phyloP scores from a whole-genome alignment of 306 rosid species.

The Myrica gale region DNA sequence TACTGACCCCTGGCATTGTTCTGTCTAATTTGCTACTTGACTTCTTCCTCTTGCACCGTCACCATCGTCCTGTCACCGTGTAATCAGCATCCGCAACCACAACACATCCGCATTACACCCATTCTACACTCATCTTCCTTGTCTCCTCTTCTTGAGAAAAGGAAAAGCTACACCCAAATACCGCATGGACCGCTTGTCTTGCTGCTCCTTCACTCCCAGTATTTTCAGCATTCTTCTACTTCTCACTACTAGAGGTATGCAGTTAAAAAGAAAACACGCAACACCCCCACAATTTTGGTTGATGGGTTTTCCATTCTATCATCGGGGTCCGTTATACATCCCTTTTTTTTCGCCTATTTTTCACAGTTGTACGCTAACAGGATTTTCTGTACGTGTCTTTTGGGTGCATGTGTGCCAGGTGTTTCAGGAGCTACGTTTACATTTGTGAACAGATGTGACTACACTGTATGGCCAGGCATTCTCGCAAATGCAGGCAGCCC shows the following conservation, averaged over 20 bases:
- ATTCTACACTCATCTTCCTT: neutral
- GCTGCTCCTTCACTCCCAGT: slow-evolving; percentile 20
- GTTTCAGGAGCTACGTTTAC: slow-evolving; percentile 63
- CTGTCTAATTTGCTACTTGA: neutral
- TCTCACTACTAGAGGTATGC: slow-evolving; percentile 40
- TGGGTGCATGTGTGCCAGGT: slow-evolving; percentile 31
- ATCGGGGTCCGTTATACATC: slow-evolving; percentile 7
- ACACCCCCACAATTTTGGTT: too few relatives aligned
- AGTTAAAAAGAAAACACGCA: neutral
- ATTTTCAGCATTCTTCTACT: slow-evolving; percentile 29
- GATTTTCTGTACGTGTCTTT: neutral
- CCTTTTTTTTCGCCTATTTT: neutral
- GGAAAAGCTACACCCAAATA: neutral
- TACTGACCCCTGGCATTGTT: neutral
- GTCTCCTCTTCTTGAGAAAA: neutral
- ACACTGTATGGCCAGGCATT: slow-evolving; percentile 95
- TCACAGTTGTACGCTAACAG: neutral
- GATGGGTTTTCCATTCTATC: too few relatives aligned
- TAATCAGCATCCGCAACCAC: neutral
- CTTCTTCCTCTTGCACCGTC: neutral
- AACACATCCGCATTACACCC: neutral
- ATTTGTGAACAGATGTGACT: slow-evolving; percentile 68
- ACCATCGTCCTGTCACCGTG: neutral
- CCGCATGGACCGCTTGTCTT: slow-evolving; percentile 35
- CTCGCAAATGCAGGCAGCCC: slow-evolving; percentile 83